Evolutionary conservation across 2,329 filamentous ascomycete genomes (phyloP).

Genomic region (Ascochyta fabae): DNA sequence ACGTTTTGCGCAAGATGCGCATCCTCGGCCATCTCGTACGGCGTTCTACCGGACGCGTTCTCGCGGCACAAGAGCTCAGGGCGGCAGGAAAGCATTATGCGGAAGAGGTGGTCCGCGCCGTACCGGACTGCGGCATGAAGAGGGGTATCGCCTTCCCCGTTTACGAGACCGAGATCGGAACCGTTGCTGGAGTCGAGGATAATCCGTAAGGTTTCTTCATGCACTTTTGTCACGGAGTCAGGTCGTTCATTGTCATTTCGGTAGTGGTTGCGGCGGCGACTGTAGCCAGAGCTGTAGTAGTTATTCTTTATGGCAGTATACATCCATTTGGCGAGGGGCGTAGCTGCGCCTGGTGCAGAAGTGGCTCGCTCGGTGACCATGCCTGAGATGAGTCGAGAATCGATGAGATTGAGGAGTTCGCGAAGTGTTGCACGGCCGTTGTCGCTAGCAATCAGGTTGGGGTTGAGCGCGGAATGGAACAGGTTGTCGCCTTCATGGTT

Average conservation of each 20-base stretch:
- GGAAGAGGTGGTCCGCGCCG: conserved; percentile 47
- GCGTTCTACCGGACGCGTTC: conserved; percentile 77
- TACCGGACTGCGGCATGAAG: conserved; percentile 64
- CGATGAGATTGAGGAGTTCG: conserved; percentile 64
- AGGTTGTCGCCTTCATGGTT: conserved; percentile 70
- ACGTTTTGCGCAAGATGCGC: conserved; percentile 52
- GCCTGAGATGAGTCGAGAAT: conserved; percentile 61
- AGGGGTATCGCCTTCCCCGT: conserved; percentile 69
- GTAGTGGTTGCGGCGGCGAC: not conserved
- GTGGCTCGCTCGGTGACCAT: conserved; percentile 65
- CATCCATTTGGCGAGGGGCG: conserved; percentile 64
- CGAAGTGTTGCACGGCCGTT: conserved; percentile 46
- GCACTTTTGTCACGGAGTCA: not conserved
- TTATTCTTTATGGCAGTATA: not conserved
- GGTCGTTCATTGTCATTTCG: not conserved
- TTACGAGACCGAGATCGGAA: conserved; percentile 62
- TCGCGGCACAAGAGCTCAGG: conserved; percentile 71
- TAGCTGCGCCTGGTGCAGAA: conserved; percentile 60
- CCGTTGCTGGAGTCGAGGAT: conserved; percentile 51
- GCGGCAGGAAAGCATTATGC: conserved; percentile 60
- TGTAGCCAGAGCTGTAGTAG: not conserved
- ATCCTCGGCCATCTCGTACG: conserved; percentile 70
- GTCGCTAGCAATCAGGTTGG: conserved; percentile 26
- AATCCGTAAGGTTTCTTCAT: conserved; percentile 15
- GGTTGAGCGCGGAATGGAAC: conserved; percentile 61